These are phyloP conservation scores for Saxispiralis lemnorum DNA, from an alignment of 495 filamentous ascomycete species.

Conservation along the genomic window DNA sequence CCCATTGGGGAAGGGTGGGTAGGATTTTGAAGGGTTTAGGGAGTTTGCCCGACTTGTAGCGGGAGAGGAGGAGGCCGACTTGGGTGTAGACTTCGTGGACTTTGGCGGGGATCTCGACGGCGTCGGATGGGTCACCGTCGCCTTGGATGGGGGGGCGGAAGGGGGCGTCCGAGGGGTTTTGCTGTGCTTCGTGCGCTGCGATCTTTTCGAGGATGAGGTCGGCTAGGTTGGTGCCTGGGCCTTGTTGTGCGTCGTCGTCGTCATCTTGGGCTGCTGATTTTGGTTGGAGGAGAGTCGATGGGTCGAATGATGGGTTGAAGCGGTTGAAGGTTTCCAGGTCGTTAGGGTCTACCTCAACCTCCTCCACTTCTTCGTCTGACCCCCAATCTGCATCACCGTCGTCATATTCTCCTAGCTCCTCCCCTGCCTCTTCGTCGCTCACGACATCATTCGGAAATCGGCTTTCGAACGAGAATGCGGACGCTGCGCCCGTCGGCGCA, in stretches of 20 bases:
- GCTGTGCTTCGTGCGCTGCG: constrained; percentile 66
- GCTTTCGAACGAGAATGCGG: constrained; percentile 48
- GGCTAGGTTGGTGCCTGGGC: constrained; percentile 59
- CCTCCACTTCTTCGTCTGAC: constrained; percentile 44
- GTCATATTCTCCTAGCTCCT: constrained; percentile 26
- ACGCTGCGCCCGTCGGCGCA: constrained; percentile 25
- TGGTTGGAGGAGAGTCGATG: constrained; percentile 23
- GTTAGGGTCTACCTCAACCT: constrained; percentile 59
- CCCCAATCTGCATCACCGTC: constrained; percentile 41
- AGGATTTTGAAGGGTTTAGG: constrained; percentile 97
- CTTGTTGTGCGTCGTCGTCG: constrained; percentile 29
- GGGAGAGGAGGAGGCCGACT: constrained; percentile 70
- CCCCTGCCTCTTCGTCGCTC: constrained; percentile 23
- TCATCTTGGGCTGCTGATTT: constrained; percentile 23
- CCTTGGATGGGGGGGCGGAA: constrained; percentile 22
- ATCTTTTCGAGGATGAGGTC: constrained; percentile 90
- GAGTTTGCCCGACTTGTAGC: constrained; percentile 85
- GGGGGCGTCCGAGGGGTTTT: constrained; percentile 20
- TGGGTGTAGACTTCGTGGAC: constrained; percentile 87
- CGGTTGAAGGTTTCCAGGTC: constrained; percentile 82
- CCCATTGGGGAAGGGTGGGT: constrained; percentile 78
- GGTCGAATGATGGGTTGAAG: constrained; percentile 49
- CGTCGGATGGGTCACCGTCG: constrained; percentile 47
- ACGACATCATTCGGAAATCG: constrained; percentile 33
- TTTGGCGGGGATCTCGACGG: constrained; percentile 74